Evolutionary conservation across 805 yeast genomes (phyloP).

Genomic region (Starmerella kuoi): DNA sequence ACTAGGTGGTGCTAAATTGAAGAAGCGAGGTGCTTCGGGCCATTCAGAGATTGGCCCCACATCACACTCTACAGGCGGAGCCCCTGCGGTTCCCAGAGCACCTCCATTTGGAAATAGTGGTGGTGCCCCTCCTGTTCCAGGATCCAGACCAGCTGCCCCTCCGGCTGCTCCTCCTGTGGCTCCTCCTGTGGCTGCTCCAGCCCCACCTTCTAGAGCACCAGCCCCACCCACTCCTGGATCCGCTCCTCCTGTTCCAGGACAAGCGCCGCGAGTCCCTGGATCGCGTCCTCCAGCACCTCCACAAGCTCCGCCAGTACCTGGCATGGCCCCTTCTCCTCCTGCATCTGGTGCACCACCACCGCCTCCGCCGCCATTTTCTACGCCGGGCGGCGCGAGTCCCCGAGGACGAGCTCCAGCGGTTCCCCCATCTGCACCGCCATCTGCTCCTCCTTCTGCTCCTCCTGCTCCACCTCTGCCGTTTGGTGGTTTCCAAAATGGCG

Average conservation of each 20-base stretch:
- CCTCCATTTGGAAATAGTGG: conserved; percentile 8
- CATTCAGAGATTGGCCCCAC: conserved; percentile 5
- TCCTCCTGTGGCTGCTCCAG: background rate
- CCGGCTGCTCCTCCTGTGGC: conserved; percentile 2
- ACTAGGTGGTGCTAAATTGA: conserved; percentile 17
- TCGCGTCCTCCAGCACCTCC: conserved; percentile 3
- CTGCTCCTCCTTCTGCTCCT: conserved; percentile 3
- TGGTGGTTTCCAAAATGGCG: background rate
- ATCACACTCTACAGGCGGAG: conserved; percentile 8
- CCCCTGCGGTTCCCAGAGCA: conserved; percentile 9
- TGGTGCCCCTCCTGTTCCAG: background rate
- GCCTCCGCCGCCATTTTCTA: background rate
- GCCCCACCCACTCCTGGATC: background rate
- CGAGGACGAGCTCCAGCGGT: background rate
- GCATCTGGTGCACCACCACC: background rate
- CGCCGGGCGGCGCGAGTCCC: no score
- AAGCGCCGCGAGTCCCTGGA: conserved; percentile 2
- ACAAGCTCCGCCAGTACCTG: conserved; percentile 8
- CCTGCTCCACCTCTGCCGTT: background rate
- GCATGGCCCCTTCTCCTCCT: background rate
- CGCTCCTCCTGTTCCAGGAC: conserved; percentile 1
- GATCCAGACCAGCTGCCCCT: background rate
- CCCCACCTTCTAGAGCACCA: background rate
- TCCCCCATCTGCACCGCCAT: background rate
- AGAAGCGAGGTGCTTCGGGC: conserved; percentile 9